Conservation (phyloP, 352 stramenopile genomes). For the Aphanomyces invadans region DNA sequence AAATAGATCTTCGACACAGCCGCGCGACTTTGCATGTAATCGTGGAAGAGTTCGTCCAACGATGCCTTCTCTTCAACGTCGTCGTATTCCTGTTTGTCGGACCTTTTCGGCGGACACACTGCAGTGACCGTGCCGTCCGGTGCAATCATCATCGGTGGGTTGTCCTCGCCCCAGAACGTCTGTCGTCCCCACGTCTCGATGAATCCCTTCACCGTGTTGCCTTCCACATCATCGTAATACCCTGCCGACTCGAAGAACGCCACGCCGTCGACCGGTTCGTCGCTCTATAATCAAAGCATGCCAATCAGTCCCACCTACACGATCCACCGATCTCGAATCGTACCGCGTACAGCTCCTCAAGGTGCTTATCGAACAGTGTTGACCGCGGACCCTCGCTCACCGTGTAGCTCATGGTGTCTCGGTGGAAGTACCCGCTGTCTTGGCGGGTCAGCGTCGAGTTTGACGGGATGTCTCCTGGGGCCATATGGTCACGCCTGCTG, state of each 20-base stretch:
- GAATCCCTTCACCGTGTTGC: constrained; percentile 77
- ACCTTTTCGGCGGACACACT: background rate
- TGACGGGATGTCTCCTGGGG: background rate
- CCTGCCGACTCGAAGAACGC: constrained; percentile 74
- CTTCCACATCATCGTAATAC: constrained; percentile 76
- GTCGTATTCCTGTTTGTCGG: constrained; percentile 12
- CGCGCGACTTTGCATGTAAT: constrained; percentile 25
- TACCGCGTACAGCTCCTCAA: constrained; percentile 19
- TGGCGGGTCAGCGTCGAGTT: background rate
- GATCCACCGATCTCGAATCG: background rate
- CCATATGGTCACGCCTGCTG: background rate
- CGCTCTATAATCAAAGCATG: constrained; percentile 24
- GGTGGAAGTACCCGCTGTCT: constrained; percentile 21
- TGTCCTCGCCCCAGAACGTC: constrained; percentile 56
- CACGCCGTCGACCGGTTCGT: constrained; percentile 35
- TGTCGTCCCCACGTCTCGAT: constrained; percentile 60
- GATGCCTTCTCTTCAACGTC: constrained; percentile 22
- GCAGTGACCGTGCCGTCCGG: background rate
- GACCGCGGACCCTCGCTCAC: background rate
- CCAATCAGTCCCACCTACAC: no score
- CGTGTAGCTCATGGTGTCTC: constrained; percentile 15
- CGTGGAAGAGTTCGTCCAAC: constrained; percentile 20
- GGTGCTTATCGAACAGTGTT: constrained; percentile 24
- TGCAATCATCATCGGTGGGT: background rate
- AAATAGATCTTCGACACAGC: constrained; percentile 23